Evolutionary conservation across 163 green algal genomes (phyloP), one percentile per base, ranked within the genome.

Genomic region (Prototheca wickerhamii): DNA sequence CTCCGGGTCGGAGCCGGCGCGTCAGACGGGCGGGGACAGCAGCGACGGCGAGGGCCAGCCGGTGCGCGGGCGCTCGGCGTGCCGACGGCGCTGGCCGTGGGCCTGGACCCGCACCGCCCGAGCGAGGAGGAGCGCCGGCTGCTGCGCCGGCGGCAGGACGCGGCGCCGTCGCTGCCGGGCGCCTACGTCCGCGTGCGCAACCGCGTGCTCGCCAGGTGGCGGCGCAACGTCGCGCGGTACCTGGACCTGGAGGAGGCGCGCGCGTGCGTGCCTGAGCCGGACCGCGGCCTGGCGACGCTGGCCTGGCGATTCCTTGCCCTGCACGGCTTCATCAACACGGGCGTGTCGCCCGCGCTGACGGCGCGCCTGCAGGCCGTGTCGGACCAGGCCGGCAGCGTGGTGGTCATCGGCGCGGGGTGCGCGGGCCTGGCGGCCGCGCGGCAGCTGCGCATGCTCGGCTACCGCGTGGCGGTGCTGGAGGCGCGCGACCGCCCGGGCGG

Each of bases 291-390:
- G 29, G 75, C 61, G 3, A 63, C 64, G 28, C 64, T 69, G n/a
- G 77, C 74, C 23, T 82, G 68, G 67, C 54, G 49, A 20, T 84
- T 85, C 54, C 61, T 85, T 15, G 60, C 77, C 43, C 58, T 62
- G 21, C 63, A 78, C n/a, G 92, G 92, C 5, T 93, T 86, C 75
- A 98, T 98, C 64, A 98, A 98, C 80, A 97, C 91, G 72, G 92
- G 92, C 0, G 70, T 93, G n/a, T 63, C 65, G 17, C 37, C 53
- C 6, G 65, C 51, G 63, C 46, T 67, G 31, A 29, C 55, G 5
- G 25, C 28, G 4, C 30, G 54, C n/a, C 6, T 72, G 29, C 51
- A 35, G 17, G 18, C 20, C 21, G 55, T 20, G 0, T 34, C 26
- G 4, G 35, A 82, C 35, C 31, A 63, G 12, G 60, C 70, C 2